phyloP scores from a whole-genome alignment of 345 rosid species.

The Melastoma malabathricum region DNA sequence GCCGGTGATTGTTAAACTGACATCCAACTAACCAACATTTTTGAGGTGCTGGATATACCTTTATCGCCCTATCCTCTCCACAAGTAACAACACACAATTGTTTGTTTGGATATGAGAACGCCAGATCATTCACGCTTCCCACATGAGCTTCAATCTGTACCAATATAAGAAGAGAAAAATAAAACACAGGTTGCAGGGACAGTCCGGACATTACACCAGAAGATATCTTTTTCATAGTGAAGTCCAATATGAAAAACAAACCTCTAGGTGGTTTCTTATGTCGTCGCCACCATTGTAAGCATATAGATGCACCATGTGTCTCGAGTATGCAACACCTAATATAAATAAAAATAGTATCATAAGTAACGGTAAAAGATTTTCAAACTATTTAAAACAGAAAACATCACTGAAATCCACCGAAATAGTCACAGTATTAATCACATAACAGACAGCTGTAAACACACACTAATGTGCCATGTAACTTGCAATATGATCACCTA shows the following conservation, averaged over 20 bases:
- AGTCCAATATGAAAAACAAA: slow-evolving; percentile 15
- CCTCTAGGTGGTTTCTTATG: slow-evolving; percentile 59
- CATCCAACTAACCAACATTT: neutral
- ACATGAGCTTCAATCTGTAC: slow-evolving; percentile 76
- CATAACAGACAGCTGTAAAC: too few relatives aligned
- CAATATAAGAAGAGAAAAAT: slow-evolving; percentile 3
- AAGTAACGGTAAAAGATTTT: neutral
- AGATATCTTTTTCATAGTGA: neutral
- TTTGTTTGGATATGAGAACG: slow-evolving; percentile 66
- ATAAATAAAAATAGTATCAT: slow-evolving; percentile 7
- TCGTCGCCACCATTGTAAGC: slow-evolving; percentile 54
- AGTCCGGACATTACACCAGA: neutral
- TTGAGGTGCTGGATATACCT: slow-evolving; percentile 32
- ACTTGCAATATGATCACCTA: slow-evolving; percentile 10
- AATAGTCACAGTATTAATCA: too few relatives aligned
- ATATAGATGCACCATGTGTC: slow-evolving; percentile 65
- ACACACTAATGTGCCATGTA: neutral
- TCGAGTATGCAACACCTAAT: slow-evolving; percentile 85
- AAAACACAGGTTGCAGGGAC: neutral
- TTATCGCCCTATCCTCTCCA: slow-evolving; percentile 68
- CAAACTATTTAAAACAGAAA: neutral
- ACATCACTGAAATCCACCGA: neutral
- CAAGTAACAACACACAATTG: slow-evolving; percentile 59
- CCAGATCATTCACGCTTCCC: slow-evolving; percentile 79
- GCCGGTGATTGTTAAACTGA: slow-evolving; percentile 8